Evolutionary conservation across 768 basidiomycete species (phyloP).

Genomic region (Boletus rex-veris): DNA sequence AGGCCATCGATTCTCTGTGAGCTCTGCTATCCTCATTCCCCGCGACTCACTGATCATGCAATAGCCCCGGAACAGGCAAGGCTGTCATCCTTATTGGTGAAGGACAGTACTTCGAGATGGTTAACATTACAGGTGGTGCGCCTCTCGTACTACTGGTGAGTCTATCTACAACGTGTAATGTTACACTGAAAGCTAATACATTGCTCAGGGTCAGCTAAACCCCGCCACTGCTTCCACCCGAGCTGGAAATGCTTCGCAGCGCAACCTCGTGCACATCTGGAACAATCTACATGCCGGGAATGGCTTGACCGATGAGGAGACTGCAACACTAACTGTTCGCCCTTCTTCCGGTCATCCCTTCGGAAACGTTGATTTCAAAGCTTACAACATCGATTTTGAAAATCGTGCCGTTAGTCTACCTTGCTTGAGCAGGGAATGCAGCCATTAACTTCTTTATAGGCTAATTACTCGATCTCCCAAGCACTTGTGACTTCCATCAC

Average conservation of each 20-base stretch:
- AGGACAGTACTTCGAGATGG: conserved; percentile 57
- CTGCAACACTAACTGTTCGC: conserved; percentile 54
- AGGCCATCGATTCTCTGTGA: conserved; percentile 54
- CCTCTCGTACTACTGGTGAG: conserved; percentile 56
- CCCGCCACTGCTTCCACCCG: conserved; percentile 35
- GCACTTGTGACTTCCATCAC: conserved; percentile 61
- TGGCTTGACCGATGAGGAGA: conserved; percentile 52
- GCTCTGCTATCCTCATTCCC: conserved; percentile 8
- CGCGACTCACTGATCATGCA: neutral
- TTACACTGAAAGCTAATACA: neutral
- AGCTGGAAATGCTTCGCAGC: conserved; percentile 41
- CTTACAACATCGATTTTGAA: conserved; percentile 64
- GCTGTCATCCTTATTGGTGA: conserved; percentile 53
- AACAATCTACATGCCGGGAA: conserved; percentile 40
- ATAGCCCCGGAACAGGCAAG: conserved; percentile 39
- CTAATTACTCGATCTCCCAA: conserved; percentile 56
- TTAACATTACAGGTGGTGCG: conserved; percentile 52
- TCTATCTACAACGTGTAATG: neutral
- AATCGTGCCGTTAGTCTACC: conserved; percentile 53
- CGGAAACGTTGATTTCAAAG: conserved; percentile 57
- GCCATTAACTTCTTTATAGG: conserved; percentile 24
- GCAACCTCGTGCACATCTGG: conserved; percentile 54
- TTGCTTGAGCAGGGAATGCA: neutral
- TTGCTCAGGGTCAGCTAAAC: conserved; percentile 48
- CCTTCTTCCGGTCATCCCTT: conserved; percentile 48